These are phyloP conservation scores for Whalleya microplaca DNA, from an alignment of 2,329 filamentous ascomycete species.

Conservation along the genomic window DNA sequence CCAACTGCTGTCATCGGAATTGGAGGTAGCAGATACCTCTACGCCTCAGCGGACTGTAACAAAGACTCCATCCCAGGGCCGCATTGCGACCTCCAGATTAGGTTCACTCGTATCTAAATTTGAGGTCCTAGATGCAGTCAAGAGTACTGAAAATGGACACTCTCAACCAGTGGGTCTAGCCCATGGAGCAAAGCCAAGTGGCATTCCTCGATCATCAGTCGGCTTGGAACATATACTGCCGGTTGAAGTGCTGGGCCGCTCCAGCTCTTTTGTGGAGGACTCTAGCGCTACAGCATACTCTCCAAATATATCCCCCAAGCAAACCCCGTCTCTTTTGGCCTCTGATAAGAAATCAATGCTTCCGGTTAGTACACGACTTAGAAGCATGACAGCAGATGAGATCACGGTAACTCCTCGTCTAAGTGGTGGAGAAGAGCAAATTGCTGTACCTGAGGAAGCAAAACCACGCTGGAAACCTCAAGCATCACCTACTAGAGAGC, in stretches of 20 bases:
- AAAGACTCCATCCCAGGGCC: conserved; percentile 16
- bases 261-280: conserved; percentile 2
- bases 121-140: conserved; percentile 37
- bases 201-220: conserved; percentile 9
- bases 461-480: neutral
- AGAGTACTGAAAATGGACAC: conserved; percentile 16
- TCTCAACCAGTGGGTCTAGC: conserved; percentile 1
- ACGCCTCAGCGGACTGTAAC: neutral
- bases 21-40: neutral
- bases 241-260: conserved; percentile 4
- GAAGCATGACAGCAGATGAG: neutral
- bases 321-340: conserved; percentile 7
- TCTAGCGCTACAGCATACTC: conserved; percentile 3
- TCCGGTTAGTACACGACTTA: conserved; percentile 14
- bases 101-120: conserved; percentile 41
- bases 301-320: conserved; percentile 18
- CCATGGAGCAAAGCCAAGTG: conserved; percentile 5
- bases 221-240: neutral
- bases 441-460: neutral
- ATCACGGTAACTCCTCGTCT: neutral
- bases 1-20: neutral
- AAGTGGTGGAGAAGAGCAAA: neutral
- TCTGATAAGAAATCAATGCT: conserved; percentile 11
- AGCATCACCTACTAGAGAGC: neutral
- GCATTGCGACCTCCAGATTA: conserved; percentile 26